These are phyloP conservation scores for Eimeria zaria DNA, from an alignment of 169 alveolate species.

Conservation along the genomic window DNA sequence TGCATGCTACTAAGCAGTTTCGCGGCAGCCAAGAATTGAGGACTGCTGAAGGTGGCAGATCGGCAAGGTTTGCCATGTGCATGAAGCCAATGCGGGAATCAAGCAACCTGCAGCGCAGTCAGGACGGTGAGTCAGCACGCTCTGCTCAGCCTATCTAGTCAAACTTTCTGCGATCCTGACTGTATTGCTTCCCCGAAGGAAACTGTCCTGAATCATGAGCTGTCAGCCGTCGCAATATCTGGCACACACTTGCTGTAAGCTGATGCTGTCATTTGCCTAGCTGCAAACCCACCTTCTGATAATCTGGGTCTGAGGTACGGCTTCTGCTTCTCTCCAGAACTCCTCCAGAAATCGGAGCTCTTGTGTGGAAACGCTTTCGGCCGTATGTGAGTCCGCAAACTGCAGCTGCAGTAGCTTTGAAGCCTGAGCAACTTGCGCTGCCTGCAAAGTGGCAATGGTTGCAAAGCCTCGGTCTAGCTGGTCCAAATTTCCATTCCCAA, in stretches of 20 bases:
- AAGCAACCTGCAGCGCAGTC: slow-evolving; percentile 26
- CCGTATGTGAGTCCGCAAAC: slow-evolving; percentile 6
- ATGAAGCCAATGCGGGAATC: slow-evolving; percentile 38
- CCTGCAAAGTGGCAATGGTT: slow-evolving; percentile 59
- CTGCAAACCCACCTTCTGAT: slow-evolving; percentile 9
- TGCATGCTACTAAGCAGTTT: slow-evolving; percentile 20
- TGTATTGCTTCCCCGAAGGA: not conserved
- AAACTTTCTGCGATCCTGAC: not conserved
- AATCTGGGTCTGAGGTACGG: slow-evolving; percentile 31
- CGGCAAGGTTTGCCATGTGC: slow-evolving; percentile 57
- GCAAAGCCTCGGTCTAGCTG: slow-evolving; percentile 39
- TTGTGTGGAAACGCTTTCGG: slow-evolving; percentile 60
- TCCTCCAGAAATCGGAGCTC: slow-evolving; percentile 16
- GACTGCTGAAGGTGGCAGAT: slow-evolving; percentile 13
- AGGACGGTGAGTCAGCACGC: not conserved
- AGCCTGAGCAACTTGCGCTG: slow-evolving; percentile 54
- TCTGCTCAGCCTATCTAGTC: not conserved
- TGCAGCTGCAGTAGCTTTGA: slow-evolving; percentile 65
- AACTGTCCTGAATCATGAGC: not conserved
- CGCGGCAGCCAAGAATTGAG: slow-evolving; percentile 40
- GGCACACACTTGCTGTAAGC: not conserved
- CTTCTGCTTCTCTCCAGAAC: slow-evolving; percentile 48
- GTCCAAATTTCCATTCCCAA: slow-evolving; percentile 39
- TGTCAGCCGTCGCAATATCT: not conserved
- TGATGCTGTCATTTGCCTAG: not conserved